phyloP scores from a whole-genome alignment of 1,139 yeast genomes.

The Taphrina confusa region DNA sequence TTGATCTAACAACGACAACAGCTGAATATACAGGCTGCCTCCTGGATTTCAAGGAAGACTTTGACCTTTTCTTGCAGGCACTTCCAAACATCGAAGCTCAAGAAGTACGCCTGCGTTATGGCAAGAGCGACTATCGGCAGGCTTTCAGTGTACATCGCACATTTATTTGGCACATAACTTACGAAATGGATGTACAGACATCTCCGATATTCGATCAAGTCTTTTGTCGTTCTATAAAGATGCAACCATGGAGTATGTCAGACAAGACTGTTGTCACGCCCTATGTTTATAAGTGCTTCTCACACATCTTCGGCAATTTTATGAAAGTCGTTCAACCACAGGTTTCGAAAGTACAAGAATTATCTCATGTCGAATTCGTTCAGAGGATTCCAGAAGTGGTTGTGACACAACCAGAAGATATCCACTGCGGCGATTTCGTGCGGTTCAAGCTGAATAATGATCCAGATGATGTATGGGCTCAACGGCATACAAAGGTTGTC shows the following conservation, averaged over 20 bases:
- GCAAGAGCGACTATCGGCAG: slow-evolving; percentile 3
- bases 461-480: background rate
- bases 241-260: background rate
- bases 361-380: background rate
- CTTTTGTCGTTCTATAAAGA: background rate
- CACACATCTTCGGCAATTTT: background rate
- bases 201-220: background rate
- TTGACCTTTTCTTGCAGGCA: background rate
- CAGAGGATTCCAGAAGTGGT: background rate
- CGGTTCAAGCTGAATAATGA: background rate
- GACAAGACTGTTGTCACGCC: slow-evolving; percentile 5
- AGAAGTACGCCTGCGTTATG: background rate
- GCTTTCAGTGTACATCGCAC: background rate
- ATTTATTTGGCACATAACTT: slow-evolving; percentile 4
- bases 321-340: background rate
- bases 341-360: background rate
- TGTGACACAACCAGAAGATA: background rate
- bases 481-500: background rate
- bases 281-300: slow-evolving; percentile 10
- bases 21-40: background rate
- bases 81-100: background rate
- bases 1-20: background rate
- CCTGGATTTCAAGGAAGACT: background rate
- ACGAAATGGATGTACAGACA: background rate
- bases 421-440: background rate